Conservation (phyloP, 2,329 filamentous ascomycete species). For the Monilinia fructigena region DNA sequence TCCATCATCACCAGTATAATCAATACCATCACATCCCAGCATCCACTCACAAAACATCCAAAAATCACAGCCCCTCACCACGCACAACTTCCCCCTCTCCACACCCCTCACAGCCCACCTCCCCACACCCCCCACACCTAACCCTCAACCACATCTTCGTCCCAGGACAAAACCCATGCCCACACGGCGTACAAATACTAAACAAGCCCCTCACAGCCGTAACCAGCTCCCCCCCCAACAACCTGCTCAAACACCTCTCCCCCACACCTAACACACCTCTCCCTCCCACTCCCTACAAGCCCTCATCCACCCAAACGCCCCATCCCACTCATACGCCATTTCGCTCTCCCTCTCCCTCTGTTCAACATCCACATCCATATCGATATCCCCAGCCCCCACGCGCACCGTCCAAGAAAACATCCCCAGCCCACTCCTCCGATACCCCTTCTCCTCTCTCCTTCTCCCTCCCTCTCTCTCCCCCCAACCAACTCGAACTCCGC, state of each 20-base stretch:
- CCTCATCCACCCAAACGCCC: slow-evolving; percentile 15
- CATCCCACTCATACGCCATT: slow-evolving; percentile 20
- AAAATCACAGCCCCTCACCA: neutral
- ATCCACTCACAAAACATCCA: neutral
- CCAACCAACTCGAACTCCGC: slow-evolving; percentile 15
- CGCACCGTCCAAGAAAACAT: slow-evolving; percentile 12
- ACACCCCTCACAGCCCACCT: neutral
- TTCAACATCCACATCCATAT: too few species aligned
- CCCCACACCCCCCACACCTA: slow-evolving; percentile 1
- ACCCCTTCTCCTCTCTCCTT: neutral
- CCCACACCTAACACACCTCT: slow-evolving; percentile 10
- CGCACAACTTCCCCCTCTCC: neutral
- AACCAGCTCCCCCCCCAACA: neutral
- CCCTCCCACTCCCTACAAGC: slow-evolving; percentile 8
- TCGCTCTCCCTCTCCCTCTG: slow-evolving; percentile 7
- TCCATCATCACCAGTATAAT: neutral
- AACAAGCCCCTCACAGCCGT: neutral
- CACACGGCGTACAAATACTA: slow-evolving; percentile 15
- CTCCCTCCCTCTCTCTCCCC: neutral
- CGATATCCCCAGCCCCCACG: too few species aligned
- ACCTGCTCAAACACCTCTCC: slow-evolving; percentile 11
- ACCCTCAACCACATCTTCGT: slow-evolving; percentile 16
- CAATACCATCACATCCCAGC: too few species aligned
- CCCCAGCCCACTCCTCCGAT: neutral
- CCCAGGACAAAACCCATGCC: slow-evolving; percentile 17